These are phyloP conservation scores for Paraleonurus japonicus DNA, from an alignment of 257 asterid genomes.

Conservation along the genomic window DNA sequence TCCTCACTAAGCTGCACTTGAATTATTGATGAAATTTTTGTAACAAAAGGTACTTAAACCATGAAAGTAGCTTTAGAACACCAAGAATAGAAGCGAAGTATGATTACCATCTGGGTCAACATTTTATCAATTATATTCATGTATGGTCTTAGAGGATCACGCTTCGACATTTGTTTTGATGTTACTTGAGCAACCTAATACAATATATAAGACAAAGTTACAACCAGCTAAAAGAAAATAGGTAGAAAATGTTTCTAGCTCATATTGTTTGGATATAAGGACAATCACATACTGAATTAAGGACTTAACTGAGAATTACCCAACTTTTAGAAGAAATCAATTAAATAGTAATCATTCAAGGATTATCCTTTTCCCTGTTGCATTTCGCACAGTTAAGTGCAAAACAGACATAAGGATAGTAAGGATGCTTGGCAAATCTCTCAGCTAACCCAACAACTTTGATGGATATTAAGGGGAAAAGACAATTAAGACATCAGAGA, in stretches of 20 bases:
- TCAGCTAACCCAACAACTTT: neutral
- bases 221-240: neutral
- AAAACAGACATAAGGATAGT: neutral
- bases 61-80: neutral
- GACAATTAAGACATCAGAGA: neutral
- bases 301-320: neutral
- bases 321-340: neutral
- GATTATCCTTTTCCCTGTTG: neutral
- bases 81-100: slow-evolving; percentile 11
- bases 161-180: slow-evolving; percentile 78
- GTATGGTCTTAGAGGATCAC: slow-evolving; percentile 68
- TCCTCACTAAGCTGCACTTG: slow-evolving; percentile 64
- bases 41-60: neutral
- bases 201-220: slow-evolving; percentile 15
- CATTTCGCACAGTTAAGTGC: neutral
- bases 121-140: slow-evolving; percentile 69
- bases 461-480: neutral
- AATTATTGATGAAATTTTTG: neutral
- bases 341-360: neutral
- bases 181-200: slow-evolving; percentile 78
- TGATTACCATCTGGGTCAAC: slow-evolving; percentile 65
- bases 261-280: neutral
- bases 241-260: neutral
- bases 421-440: neutral
- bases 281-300: neutral